phyloP scores from a whole-genome alignment of 1,284 basidiomycete species.

The Entoloma clypeatum region DNA sequence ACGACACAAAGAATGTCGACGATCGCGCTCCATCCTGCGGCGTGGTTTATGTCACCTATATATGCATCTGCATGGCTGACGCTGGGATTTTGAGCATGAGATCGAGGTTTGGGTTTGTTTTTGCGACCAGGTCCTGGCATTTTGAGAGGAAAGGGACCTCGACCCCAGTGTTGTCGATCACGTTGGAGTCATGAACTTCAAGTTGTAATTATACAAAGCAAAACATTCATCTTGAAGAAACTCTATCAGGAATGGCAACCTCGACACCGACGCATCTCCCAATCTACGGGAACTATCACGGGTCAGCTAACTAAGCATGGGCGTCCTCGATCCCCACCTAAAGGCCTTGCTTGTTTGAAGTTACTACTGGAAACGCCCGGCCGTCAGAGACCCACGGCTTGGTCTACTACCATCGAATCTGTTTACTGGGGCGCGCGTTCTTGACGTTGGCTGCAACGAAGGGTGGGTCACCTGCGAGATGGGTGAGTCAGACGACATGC shows the following conservation, averaged over 20 bases:
- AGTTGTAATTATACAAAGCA: too few species aligned
- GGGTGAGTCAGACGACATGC: constrained; percentile 39
- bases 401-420: constrained; percentile 50
- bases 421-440: constrained; percentile 53
- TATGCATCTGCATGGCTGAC: constrained; percentile 19
- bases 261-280: constrained; percentile 16
- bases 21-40: constrained; percentile 46
- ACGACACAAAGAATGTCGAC: constrained; percentile 45
- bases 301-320: constrained; percentile 31
- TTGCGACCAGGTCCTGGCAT: constrained; percentile 30
- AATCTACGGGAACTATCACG: constrained; percentile 64
- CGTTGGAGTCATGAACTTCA: too few species aligned
- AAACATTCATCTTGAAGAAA: too few species aligned
- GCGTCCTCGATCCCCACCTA: constrained; percentile 5
- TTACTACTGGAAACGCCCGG: constrained; percentile 71
- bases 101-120: constrained; percentile 19
- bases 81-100: constrained; percentile 5
- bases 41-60: constrained; percentile 43
- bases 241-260: constrained; percentile 5
- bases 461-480: constrained; percentile 80
- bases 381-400: constrained; percentile 55
- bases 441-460: constrained; percentile 83
- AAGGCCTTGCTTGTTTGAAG: constrained; percentile 29
- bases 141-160: constrained; percentile 2
- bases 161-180: too few species aligned